A percentile compares a stretch with the other conserved stretches of the same genome.
Evolutionary conservation across 2,329 filamentous ascomycete genomes (phyloP).

Genomic region (Venturia nashicola): DNA sequence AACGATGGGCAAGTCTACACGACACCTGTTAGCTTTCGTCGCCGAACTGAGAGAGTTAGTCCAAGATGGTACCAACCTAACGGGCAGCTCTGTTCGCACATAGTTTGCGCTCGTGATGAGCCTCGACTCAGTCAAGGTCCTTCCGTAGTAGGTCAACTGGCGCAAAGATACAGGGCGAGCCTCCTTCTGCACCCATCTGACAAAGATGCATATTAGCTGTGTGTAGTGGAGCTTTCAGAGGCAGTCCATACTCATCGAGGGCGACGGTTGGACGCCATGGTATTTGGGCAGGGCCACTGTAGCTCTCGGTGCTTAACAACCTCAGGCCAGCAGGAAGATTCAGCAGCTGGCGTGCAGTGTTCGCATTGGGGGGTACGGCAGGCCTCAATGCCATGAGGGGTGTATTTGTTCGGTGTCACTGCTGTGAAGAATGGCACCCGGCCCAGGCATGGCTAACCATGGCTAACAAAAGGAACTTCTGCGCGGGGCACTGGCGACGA

Average conservation of each 20-base stretch:
- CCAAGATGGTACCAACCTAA: slow-evolving; percentile 48
- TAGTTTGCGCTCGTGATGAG: slow-evolving; percentile 95
- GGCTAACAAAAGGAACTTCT: not conserved
- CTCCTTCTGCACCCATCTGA: slow-evolving; percentile 83
- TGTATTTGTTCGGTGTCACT: not conserved
- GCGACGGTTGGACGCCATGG: slow-evolving; percentile 46
- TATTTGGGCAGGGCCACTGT: slow-evolving; percentile 25
- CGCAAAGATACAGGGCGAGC: slow-evolving; percentile 91
- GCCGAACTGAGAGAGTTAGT: not conserved
- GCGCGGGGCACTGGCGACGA: not conserved
- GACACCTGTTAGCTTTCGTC: not conserved
- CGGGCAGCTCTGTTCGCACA: slow-evolving; percentile 86
- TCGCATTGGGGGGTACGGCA: not conserved
- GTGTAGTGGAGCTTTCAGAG: not conserved
- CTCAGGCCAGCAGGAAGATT: not conserved
- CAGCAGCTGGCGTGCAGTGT: not conserved
- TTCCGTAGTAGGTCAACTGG: slow-evolving; percentile 93
- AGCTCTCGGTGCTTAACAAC: slow-evolving; percentile 1
- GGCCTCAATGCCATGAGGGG: slow-evolving; percentile 1
- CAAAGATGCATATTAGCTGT: not conserved
- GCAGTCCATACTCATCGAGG: slow-evolving; percentile 42
- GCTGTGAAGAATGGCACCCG: not conserved
- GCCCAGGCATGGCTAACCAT: not conserved
- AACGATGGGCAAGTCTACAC: slow-evolving; percentile 70
- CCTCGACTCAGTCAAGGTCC: slow-evolving; percentile 78